Conservation (phyloP, 495 filamentous ascomycete genomes). For the Hypoxylon lenormandii region DNA sequence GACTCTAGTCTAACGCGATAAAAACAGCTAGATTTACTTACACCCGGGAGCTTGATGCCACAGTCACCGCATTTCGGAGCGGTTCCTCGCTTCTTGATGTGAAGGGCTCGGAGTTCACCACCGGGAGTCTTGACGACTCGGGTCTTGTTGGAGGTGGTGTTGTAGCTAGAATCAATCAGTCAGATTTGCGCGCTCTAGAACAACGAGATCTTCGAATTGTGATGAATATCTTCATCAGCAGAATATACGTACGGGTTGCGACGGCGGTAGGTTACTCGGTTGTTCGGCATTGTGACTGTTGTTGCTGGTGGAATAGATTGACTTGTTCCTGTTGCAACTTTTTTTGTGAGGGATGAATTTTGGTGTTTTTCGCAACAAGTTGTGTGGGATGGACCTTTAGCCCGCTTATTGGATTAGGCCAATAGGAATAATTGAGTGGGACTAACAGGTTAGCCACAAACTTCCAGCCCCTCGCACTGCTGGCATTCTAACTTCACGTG, state of each 20-base stretch:
- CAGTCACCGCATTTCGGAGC: conserved; percentile 99
- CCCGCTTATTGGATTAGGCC: conserved; percentile 46
- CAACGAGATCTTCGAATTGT: conserved; percentile 25
- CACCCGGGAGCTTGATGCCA: conserved; percentile 91
- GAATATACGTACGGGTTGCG: conserved; percentile 83
- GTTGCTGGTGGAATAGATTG: conserved; percentile 63
- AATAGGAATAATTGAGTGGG: conserved; percentile 26
- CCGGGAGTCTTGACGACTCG: conserved; percentile 96
- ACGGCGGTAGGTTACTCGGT: conserved; percentile 76
- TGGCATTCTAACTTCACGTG: no score
- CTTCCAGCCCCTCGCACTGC: neutral
- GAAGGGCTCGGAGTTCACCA: conserved; percentile 90
- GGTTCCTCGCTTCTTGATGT: conserved; percentile 98
- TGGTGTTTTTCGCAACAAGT: conserved; percentile 48
- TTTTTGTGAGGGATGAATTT: conserved; percentile 62
- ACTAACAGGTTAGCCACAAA: conserved; percentile 30
- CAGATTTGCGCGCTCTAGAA: conserved; percentile 30
- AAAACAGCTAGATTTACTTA: conserved; percentile 66
- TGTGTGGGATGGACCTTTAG: conserved; percentile 52
- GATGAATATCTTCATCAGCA: conserved; percentile 11
- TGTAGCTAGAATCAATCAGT: conserved; percentile 74
- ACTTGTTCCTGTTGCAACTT: conserved; percentile 55
- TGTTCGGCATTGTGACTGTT: conserved; percentile 72
- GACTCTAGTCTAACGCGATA: conserved; percentile 9
- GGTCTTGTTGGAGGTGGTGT: conserved; percentile 96